These are phyloP conservation scores for Selaginella moellendorffii DNA, from an alignment of 75 land plant species.

Conservation along the genomic window DNA sequence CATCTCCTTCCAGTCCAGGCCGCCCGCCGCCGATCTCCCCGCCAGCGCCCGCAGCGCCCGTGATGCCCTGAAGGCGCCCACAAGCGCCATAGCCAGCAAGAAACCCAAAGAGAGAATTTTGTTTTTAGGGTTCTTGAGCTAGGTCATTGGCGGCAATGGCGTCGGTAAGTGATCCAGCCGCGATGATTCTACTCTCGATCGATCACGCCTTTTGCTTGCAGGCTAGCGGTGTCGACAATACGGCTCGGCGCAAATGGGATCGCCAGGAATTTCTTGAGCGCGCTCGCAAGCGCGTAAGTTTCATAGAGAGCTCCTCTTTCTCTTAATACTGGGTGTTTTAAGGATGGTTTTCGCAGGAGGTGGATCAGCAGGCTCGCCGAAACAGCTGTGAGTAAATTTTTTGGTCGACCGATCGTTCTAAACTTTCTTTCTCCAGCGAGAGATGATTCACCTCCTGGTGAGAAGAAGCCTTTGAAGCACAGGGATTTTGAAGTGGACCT, in stretches of 20 bases:
- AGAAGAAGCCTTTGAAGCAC: conserved; percentile 91
- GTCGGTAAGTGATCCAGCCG: too few species aligned
- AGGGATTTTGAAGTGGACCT: conserved; percentile 96
- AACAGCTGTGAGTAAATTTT: neutral
- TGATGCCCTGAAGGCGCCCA: neutral
- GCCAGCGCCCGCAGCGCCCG: neutral
- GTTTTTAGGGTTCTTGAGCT: too few species aligned
- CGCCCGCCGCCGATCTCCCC: neutral
- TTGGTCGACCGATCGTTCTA: too few species aligned
- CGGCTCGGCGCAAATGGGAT: conserved; percentile 67
- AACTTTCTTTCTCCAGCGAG: conserved; percentile 27
- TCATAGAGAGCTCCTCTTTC: neutral
- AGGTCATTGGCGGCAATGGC: too few species aligned
- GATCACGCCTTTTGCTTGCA: neutral
- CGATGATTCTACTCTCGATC: neutral
- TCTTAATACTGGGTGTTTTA: neutral
- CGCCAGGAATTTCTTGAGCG: conserved; percentile 70
- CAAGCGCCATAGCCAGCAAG: neutral
- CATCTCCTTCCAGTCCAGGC: neutral
- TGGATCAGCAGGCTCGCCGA: neutral
- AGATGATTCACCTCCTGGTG: conserved; percentile 49
- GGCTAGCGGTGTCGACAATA: conserved; percentile 54
- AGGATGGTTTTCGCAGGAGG: neutral
- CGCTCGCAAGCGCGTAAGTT: conserved; percentile 59
- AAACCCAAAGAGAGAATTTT: neutral